These are phyloP conservation scores for Salvia miltiorrhiza DNA, from an alignment of 257 asterid genomes.

Conservation along the genomic window DNA sequence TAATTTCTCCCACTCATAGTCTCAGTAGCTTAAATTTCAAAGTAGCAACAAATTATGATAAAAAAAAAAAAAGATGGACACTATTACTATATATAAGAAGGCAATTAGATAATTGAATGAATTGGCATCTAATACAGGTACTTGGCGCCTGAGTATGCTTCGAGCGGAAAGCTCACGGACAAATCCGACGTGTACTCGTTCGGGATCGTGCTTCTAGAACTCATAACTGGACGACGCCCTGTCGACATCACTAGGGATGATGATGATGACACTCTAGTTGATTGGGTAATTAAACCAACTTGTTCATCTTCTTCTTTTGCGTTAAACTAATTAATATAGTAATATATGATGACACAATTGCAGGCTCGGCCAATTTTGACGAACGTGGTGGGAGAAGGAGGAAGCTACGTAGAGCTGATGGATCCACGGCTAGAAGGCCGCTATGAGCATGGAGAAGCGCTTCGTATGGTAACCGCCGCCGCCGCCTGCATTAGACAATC, in stretches of 20 bases:
- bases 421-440: conserved; percentile 49
- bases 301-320: no score
- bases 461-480: conserved; percentile 62
- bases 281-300: conserved; percentile 52
- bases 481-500: conserved; percentile 64
- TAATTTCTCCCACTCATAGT: not conserved
- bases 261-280: conserved; percentile 60
- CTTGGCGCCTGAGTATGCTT: conserved; percentile 88
- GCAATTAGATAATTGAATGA: not conserved
- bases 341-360: not conserved
- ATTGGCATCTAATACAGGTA: conserved; percentile 34
- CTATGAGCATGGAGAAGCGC: conserved; percentile 61
- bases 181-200: conserved; percentile 86
- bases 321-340: no score
- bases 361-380: conserved; percentile 69
- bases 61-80: not conserved
- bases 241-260: conserved; percentile 52
- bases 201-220: conserved; percentile 78
- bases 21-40: no score
- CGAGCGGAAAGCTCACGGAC: conserved; percentile 84
- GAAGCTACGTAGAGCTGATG: conserved; percentile 49
- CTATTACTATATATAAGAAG: no score
- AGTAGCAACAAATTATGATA: not conserved
- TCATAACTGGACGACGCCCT: conserved; percentile 80
- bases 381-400: conserved; percentile 42